phyloP scores from a whole-genome alignment of 495 filamentous ascomycete genomes.

The Apiosordaria backusii region DNA sequence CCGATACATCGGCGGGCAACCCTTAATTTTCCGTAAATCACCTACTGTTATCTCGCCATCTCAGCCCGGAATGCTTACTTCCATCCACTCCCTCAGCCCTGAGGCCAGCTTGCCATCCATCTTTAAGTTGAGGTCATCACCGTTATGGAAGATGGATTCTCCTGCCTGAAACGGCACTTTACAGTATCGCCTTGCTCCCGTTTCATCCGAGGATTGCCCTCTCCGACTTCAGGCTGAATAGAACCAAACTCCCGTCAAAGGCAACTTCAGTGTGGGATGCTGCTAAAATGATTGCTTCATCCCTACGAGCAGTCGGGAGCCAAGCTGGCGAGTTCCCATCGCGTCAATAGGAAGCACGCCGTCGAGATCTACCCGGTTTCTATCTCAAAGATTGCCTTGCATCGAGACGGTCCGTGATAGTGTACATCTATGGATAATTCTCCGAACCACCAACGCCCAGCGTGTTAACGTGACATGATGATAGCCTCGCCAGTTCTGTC shows the following conservation, averaged over 20 bases:
- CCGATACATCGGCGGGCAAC: background rate
- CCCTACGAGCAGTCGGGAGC: background rate
- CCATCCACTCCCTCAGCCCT: constrained; percentile 3
- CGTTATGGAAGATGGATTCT: constrained; percentile 4
- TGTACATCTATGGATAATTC: constrained; percentile 8
- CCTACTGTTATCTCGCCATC: background rate
- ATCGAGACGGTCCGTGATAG: background rate
- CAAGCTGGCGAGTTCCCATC: background rate
- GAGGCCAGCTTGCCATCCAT: background rate
- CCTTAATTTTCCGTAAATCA: constrained; percentile 5
- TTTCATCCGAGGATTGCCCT: constrained; percentile 3
- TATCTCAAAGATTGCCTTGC: constrained; percentile 7
- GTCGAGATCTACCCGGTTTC: constrained; percentile 17
- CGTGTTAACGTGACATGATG: background rate
- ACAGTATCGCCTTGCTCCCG: background rate
- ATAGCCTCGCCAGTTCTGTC: constrained; percentile 7
- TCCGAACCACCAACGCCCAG: constrained; percentile 11
- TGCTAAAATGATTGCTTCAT: background rate
- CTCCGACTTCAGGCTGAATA: constrained; percentile 24
- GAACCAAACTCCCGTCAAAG: constrained; percentile 11
- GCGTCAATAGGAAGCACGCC: constrained; percentile 9
- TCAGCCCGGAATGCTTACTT: constrained; percentile 2
- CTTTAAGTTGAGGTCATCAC: background rate
- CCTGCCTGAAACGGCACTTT: background rate
- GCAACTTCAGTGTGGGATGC: background rate